Base-by-base conservation (phyloP, 1,284 basidiomycete genomes). In the Ganoderma lucidum region DNA sequence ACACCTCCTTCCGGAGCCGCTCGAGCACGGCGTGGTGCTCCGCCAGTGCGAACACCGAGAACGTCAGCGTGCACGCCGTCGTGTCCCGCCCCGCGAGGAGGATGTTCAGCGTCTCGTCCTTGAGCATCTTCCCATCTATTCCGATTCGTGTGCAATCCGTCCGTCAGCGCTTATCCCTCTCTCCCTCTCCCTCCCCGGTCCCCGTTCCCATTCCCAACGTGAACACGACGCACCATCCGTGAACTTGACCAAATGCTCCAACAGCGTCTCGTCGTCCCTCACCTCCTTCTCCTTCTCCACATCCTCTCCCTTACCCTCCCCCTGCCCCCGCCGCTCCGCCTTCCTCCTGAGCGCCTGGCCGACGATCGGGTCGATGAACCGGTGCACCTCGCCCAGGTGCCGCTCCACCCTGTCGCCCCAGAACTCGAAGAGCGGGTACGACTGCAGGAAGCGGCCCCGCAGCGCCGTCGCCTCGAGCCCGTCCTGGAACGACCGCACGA, bases 361-460 rank as follows among this genome's bases (percentile, higher is more conserved):
- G 4, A 88, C 73, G 56, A 89, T 84, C 1, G 87, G 87, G 63
- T 87, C 85, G 3, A 88, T 79, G 67, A 84, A 88, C 1, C 80
- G 81, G 60, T 85, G 83, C 28, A 90, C 84, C 5, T 84, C 74
- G 65, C 82, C 79, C 83, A 88, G 85, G 23, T 83, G 80, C 60
- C 78, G 77, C 66, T 78, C 78, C 8, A 84, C 83, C 65, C 80
- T 79, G 69, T 90, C 86, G 15, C 77, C 72, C 61, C 76, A 82
- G 14, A 88, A 81, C 71, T 90, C 87, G 8, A 78, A 77, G 2
- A 89, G 73, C 30, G 87, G 86, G 87, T 88, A 90, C 17, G 83
- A 68, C 78, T 78, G 80, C 42, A 70, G 35, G 67, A 70, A 75
- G 12, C 74, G 80, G 63, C 80, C 76, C 8, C 87, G 81, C 42